Evolutionary conservation across 2,329 filamentous ascomycete genomes (phyloP).

Genomic region (Hypocreales sp.): DNA sequence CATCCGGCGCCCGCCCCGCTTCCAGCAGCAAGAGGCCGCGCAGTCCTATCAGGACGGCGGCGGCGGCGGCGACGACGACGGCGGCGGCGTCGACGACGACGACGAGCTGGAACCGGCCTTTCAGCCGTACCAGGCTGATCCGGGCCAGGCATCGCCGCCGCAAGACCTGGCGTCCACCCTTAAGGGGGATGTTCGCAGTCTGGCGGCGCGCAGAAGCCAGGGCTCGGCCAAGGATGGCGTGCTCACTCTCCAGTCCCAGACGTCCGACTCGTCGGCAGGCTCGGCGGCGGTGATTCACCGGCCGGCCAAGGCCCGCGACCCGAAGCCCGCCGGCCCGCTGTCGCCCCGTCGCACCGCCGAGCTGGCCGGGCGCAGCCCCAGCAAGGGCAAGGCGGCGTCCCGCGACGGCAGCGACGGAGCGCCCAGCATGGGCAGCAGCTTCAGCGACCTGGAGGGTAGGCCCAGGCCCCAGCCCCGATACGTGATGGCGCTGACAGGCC

Average conservation of each 20-base stretch:
- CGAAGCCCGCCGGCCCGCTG: conserved; percentile 26
- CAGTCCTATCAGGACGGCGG: conserved; percentile 20
- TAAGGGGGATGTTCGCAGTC: conserved; percentile 25
- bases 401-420: conserved; percentile 56
- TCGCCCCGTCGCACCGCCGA: conserved; percentile 45
- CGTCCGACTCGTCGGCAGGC: conserved; percentile 47
- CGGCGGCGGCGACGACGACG: conserved; percentile 7
- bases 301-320: conserved; percentile 15
- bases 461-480: not conserved
- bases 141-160: conserved; percentile 18
- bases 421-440: conserved; percentile 72
- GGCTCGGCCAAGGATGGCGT: conserved; percentile 14
- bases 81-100: conserved; percentile 43
- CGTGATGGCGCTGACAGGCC: conserved; percentile 1
- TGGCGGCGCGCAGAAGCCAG: conserved; percentile 13
- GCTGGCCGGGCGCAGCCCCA: conserved; percentile 37
- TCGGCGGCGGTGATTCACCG: conserved; percentile 27
- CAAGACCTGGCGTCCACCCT: conserved; percentile 37
- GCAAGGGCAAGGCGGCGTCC: conserved; percentile 32
- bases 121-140: conserved; percentile 26
- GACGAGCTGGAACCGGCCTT: conserved; percentile 42
- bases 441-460: conserved; percentile 67
- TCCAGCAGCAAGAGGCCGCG: conserved; percentile 21
- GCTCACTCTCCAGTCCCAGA: conserved; percentile 32
- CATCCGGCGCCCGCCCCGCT: conserved; percentile 42